Conservation (phyloP, 805 yeast genomes). For the Candida maris region DNA sequence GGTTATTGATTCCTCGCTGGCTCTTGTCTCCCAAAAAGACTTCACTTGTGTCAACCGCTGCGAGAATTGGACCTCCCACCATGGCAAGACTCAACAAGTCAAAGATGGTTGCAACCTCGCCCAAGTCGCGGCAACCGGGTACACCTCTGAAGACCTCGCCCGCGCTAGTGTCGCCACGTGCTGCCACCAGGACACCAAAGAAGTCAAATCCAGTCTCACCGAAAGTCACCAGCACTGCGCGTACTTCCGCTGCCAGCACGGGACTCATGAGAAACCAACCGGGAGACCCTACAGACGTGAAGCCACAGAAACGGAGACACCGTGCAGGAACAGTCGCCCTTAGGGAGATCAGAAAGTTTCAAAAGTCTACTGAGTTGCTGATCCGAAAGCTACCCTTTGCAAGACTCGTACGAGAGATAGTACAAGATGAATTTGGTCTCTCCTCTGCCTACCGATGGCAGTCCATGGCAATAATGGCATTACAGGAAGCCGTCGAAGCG, state of each 20-base stretch:
- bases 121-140: slow-evolving; percentile 8
- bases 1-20: too few species aligned
- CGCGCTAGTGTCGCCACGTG: slow-evolving; percentile 7
- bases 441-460: slow-evolving; percentile 72
- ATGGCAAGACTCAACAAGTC: slow-evolving; percentile 26
- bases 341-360: slow-evolving; percentile 64
- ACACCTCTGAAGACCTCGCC: slow-evolving; percentile 15
- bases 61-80: too few species aligned
- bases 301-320: slow-evolving; percentile 37
- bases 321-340: slow-evolving; percentile 66
- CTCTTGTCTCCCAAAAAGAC: too few species aligned
- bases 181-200: slow-evolving; percentile 3
- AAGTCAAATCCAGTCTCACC: slow-evolving; percentile 1
- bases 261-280: slow-evolving; percentile 49
- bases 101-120: slow-evolving; percentile 17
- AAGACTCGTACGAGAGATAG: slow-evolving; percentile 68
- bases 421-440: slow-evolving; percentile 52
- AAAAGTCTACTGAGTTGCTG: slow-evolving; percentile 62
- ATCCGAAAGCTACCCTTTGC: slow-evolving; percentile 76
- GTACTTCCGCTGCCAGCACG: slow-evolving; percentile 13
- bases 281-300: slow-evolving; percentile 45
- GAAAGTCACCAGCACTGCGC: not conserved
- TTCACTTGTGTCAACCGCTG: too few species aligned
- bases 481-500: slow-evolving; percentile 82
- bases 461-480: slow-evolving; percentile 68